Evolutionary conservation across 73 alveolate genomes (phyloP).

Genomic region (Symbiodinium pilosum): DNA sequence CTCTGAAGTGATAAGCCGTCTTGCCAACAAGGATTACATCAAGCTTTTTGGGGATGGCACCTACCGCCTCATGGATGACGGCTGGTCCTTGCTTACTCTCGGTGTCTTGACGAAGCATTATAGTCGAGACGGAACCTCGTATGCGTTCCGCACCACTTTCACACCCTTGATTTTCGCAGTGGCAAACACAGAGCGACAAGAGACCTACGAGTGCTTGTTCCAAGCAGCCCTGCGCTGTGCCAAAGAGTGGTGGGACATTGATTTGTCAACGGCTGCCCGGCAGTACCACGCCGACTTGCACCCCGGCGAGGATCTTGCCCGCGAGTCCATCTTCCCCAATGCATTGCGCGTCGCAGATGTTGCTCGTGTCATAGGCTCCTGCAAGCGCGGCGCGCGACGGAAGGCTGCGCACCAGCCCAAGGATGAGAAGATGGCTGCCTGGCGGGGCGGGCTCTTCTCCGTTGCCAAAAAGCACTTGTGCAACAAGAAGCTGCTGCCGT

Average conservation of each 20-base stretch:
- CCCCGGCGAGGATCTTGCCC: background rate
- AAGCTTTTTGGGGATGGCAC: conserved; percentile 47
- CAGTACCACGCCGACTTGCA: background rate
- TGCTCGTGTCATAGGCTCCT: background rate
- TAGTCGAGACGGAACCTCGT: background rate
- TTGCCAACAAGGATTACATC: conserved; percentile 8
- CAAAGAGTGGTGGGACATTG: background rate
- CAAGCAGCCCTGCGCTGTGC: background rate
- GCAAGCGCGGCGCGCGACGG: background rate
- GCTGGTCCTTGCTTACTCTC: conserved; percentile 4
- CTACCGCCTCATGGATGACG: background rate
- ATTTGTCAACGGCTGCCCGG: background rate
- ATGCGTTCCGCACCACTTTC: conserved; percentile 25
- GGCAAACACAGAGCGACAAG: background rate
- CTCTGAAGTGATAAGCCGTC: background rate
- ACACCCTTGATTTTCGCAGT: background rate
- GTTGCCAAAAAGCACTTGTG: background rate
- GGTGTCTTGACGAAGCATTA: conserved; percentile 16
- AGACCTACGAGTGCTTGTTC: background rate
- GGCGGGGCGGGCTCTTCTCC: background rate
- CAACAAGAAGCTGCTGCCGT: background rate
- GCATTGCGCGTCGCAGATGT: background rate
- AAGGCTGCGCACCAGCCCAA: background rate
- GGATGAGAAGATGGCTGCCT: background rate
- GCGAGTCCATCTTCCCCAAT: background rate